These are phyloP conservation scores for Mucor indicus DNA, from an alignment of 371 early-diverging fungal species.

Conservation along the genomic window DNA sequence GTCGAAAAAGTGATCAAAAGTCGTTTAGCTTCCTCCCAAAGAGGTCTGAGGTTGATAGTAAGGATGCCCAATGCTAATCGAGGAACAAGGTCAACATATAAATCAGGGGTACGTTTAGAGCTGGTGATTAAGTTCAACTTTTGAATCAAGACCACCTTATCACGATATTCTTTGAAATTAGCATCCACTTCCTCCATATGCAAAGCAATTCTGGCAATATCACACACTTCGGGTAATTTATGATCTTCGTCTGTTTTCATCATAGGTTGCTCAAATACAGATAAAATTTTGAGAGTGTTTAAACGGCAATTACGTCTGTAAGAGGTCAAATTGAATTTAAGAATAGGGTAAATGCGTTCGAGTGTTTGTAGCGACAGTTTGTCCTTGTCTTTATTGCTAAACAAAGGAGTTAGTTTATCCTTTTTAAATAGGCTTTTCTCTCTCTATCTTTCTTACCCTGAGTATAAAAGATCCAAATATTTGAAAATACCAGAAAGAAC, in stretches of 20 bases:
- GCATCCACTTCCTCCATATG: conserved; percentile 64
- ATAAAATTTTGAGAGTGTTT: conserved; percentile 70
- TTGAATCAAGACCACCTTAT: conserved; percentile 74
- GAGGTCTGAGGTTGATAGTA: conserved; percentile 73
- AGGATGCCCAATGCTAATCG: conserved; percentile 64
- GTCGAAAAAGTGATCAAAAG: conserved; percentile 55
- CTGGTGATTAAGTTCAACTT: conserved; percentile 58
- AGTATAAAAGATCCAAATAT: conserved; percentile 51
- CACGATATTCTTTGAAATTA: conserved; percentile 67
- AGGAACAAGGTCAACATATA: conserved; percentile 62
- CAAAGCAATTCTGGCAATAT: conserved; percentile 51
- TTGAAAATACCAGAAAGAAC: conserved; percentile 54
- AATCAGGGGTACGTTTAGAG: conserved; percentile 57
- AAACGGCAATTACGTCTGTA: conserved; percentile 60
- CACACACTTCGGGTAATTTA: conserved; percentile 28
- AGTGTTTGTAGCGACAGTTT: conserved; percentile 39
- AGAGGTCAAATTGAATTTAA: conserved; percentile 63
- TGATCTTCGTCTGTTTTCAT: conserved; percentile 45
- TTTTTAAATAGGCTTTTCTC: neutral
- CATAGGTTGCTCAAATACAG: conserved; percentile 61
- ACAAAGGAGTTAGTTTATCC: neutral
- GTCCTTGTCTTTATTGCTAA: conserved; percentile 29
- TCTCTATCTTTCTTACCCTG: conserved; percentile 37
- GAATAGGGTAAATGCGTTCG: conserved; percentile 42
- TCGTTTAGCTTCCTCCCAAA: conserved; percentile 81